Percentiles rank a stretch among this genome's conserved stretches.
phyloP scores from a whole-genome alignment of 306 rosid genomes.

The Lathyrus oleraceus region DNA sequence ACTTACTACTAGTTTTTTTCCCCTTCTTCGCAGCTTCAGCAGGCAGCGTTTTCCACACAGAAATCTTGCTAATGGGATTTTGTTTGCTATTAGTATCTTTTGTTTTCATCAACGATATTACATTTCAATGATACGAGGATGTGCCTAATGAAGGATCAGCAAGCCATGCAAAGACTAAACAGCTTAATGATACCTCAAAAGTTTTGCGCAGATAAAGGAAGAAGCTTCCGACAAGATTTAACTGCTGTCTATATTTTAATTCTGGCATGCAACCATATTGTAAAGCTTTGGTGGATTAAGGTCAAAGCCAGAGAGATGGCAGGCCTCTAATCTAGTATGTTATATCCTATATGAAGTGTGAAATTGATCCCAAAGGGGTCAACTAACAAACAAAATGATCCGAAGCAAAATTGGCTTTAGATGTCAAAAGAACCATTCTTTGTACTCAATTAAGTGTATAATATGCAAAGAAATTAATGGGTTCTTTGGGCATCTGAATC shows the following conservation, averaged over 20 bases:
- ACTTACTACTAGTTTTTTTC: neutral
- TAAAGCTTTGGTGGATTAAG: constrained; percentile 39
- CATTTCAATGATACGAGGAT: constrained; percentile 38
- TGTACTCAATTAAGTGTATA: constrained; percentile 41
- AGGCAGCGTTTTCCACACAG: constrained; percentile 34
- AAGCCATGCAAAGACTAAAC: constrained; percentile 37
- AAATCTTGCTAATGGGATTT: constrained; percentile 44
- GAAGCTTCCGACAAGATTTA: constrained; percentile 37
- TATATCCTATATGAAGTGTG: constrained; percentile 33
- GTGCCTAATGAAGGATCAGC: constrained; percentile 42
- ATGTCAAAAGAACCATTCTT: constrained; percentile 45
- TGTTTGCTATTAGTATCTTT: constrained; percentile 36
- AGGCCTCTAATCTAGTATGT: constrained; percentile 48
- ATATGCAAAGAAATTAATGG: constrained; percentile 34
- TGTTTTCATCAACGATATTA: constrained; percentile 33
- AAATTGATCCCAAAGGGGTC: constrained; percentile 52
- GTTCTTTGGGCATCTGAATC: constrained; percentile 54
- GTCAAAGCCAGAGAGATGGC: constrained; percentile 85
- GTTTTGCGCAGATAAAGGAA: constrained; percentile 49
- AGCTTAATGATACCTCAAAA: constrained; percentile 38
- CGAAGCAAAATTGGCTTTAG: constrained; percentile 41
- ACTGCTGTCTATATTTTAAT: constrained; percentile 20
- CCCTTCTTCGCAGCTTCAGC: constrained; percentile 55
- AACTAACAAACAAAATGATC: constrained; percentile 36
- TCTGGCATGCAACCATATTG: constrained; percentile 37